A percentile compares a stretch with the other conserved stretches of the same genome.
Evolutionary conservation across 805 yeast species (phyloP).

Genomic region (Pichia pseudocactophila): DNA sequence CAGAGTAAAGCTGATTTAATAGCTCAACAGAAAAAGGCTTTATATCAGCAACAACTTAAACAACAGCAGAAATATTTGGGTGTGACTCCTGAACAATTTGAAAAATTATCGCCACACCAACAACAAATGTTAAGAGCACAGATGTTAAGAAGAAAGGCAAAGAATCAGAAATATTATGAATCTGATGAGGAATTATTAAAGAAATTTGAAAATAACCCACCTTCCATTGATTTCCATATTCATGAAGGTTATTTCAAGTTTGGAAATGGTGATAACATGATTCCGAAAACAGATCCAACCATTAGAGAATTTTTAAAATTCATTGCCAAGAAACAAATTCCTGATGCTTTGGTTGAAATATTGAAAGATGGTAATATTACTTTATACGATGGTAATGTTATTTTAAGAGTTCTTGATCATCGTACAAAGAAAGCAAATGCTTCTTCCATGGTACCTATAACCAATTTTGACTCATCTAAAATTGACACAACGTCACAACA

Average conservation of each 20-base stretch:
- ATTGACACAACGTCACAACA: neutral
- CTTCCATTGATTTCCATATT: slow-evolving; percentile 82
- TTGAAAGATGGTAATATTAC: slow-evolving; percentile 77
- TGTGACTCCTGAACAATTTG: slow-evolving; percentile 24
- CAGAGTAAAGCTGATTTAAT: slow-evolving; percentile 8
- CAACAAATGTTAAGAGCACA: slow-evolving; percentile 35
- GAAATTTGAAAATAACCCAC: slow-evolving; percentile 68
- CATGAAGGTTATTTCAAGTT: slow-evolving; percentile 87
- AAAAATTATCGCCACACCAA: slow-evolving; percentile 31
- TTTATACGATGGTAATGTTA: slow-evolving; percentile 84
- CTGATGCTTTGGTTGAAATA: slow-evolving; percentile 83
- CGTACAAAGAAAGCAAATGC: slow-evolving; percentile 31
- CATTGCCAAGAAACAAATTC: slow-evolving; percentile 75
- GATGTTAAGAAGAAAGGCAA: slow-evolving; percentile 34
- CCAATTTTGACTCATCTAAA: too few species aligned
- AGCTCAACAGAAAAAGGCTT: slow-evolving; percentile 18
- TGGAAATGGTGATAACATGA: slow-evolving; percentile 80
- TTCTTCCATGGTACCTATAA: neutral
- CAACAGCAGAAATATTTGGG: slow-evolving; percentile 21
- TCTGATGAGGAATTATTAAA: slow-evolving; percentile 63
- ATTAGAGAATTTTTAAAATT: slow-evolving; percentile 72
- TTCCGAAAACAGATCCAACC: slow-evolving; percentile 71
- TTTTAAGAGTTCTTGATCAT: slow-evolving; percentile 82
- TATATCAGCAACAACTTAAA: slow-evolving; percentile 16
- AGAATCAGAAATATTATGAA: slow-evolving; percentile 53